Evolutionary conservation across 176 grass and related monocot genomes (phyloP), one percentile per base, ranked within the genome.

Genomic region (Miscanthus lutarioriparius): DNA sequence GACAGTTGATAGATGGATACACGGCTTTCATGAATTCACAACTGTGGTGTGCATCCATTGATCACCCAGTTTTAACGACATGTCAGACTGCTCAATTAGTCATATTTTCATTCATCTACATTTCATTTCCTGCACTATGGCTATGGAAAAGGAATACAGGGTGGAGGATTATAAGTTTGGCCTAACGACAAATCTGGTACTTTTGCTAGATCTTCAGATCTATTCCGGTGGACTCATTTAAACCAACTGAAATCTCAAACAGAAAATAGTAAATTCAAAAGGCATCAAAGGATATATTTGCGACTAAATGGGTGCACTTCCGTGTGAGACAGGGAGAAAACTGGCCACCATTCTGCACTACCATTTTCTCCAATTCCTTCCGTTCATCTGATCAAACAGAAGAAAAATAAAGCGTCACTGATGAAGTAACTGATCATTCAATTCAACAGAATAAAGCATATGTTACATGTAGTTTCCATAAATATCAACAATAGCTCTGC

Each of bases 231-330:
- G 54, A 59, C 22, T 59, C 22, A 59, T 59, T 59, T 23, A 28
- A 64, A 27, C 10, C 0, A 28, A 14, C 6, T 28, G n/a, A 64
- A 64, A 64, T 64, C 61, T 64, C 48, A 47, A 64, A 62, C 23
- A 65, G 23, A 13, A 37, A 88, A 82, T 49, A 86, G 74, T 65
- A 37, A 47, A 58, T 17, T 38, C 41, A 83, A 19, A 80, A 80
- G 63, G 45, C 2, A 86, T 27, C 39, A 83, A 88, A 98, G 96
- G 96, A 95, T 98, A 98, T 98, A 88, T 95, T 90, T 90, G 96
- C 90, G 85, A 98, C 78, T 84, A 98, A 86, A 93, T 98, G 96
- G 53, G 87, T 98, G 83, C 93, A 98, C 72, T 93, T 93, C 71
- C 75, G 88, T 70, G 96, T 95, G 82, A 98, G 91, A 90, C 86